Conservation (phyloP, 176 grass and related monocot genomes). For the Elaeis guineensis region DNA sequence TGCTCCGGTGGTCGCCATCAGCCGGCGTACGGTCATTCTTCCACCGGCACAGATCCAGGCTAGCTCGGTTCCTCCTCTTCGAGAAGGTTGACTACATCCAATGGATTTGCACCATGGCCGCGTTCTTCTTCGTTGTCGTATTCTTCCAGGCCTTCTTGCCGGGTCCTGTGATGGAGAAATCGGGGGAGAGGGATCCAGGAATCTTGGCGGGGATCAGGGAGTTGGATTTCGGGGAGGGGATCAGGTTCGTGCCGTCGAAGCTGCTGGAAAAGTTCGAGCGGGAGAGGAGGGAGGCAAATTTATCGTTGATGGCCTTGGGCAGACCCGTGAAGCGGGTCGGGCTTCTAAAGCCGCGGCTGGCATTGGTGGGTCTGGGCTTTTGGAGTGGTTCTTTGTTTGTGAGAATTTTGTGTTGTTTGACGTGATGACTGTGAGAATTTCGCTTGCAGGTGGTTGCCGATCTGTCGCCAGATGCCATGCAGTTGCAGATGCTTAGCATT, state of each 20-base stretch:
- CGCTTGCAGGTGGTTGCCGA: slow-evolving; percentile 61
- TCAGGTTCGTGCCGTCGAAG: slow-evolving; percentile 57
- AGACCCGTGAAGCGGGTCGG: slow-evolving; percentile 41
- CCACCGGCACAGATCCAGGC: slow-evolving; percentile 54
- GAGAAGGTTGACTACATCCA: slow-evolving; percentile 73
- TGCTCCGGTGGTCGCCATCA: slow-evolving; percentile 5
- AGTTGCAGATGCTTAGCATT: slow-evolving; percentile 83
- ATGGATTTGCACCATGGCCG: slow-evolving; percentile 46
- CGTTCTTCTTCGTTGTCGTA: slow-evolving; percentile 85
- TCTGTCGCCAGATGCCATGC: slow-evolving; percentile 61
- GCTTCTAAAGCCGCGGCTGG: slow-evolving; percentile 59
- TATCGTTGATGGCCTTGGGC: slow-evolving; percentile 33
- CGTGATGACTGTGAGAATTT: background rate
- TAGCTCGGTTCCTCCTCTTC: slow-evolving; percentile 68
- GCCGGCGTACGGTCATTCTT: slow-evolving; percentile 2
- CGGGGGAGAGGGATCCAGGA: background rate
- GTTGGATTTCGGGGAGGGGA: slow-evolving; percentile 46
- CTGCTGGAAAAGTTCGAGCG: slow-evolving; percentile 64
- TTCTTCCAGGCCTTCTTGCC: slow-evolving; percentile 51
- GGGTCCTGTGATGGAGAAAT: slow-evolving; percentile 35
- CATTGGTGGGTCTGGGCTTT: slow-evolving; percentile 46
- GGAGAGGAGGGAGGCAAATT: slow-evolving; percentile 42
- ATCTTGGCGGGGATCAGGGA: slow-evolving; percentile 8
- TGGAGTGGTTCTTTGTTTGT: background rate
- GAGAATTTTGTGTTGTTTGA: no score